Percentiles rank a stretch among this genome's conserved stretches.
phyloP scores from a whole-genome alignment of 108 stramenopile species.

The Stephanodiscus minutulus region DNA sequence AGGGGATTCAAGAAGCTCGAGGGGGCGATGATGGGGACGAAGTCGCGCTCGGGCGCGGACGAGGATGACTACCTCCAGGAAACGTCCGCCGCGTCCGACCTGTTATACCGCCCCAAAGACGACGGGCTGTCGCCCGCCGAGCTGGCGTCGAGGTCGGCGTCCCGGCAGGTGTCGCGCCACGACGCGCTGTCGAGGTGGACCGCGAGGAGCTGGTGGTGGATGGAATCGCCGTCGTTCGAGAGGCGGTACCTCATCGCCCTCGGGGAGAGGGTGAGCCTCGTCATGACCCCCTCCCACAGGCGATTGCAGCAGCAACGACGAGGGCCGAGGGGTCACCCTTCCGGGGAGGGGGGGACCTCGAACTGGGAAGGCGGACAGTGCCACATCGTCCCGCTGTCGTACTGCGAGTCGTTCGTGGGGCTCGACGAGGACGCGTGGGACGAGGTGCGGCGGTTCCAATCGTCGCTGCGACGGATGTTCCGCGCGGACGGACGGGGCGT shows the following conservation, averaged over 20 bases:
- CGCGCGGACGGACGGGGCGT: constrained; percentile 52
- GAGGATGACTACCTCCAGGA: constrained; percentile 48
- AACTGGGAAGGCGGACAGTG: constrained; percentile 28
- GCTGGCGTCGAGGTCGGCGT: constrained; percentile 19
- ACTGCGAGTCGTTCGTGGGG: constrained; percentile 62
- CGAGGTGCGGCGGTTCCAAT: constrained; percentile 67
- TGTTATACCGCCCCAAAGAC: constrained; percentile 34
- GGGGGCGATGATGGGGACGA: constrained; percentile 11
- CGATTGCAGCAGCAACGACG: constrained; percentile 46
- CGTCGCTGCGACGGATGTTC: constrained; percentile 60
- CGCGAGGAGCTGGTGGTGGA: constrained; percentile 78
- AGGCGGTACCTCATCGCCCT: constrained; percentile 66
- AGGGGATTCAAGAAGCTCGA: constrained; percentile 49
- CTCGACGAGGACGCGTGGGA: constrained; percentile 71
- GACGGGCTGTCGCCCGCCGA: constrained; percentile 21
- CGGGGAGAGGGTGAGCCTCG: constrained; percentile 68
- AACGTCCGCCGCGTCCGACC: constrained; percentile 24
- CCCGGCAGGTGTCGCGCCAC: constrained; percentile 57
- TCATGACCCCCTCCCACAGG: constrained; percentile 62
- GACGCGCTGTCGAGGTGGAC: constrained; percentile 54
- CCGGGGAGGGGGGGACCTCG: not conserved
- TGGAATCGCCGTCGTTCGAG: constrained; percentile 65
- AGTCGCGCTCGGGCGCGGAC: constrained; percentile 46
- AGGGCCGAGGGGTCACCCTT: no score
- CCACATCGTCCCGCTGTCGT: constrained; percentile 35